Base-by-base conservation (phyloP, 2,329 filamentous ascomycete genomes). In the Hypoxylon sp. region DNA sequence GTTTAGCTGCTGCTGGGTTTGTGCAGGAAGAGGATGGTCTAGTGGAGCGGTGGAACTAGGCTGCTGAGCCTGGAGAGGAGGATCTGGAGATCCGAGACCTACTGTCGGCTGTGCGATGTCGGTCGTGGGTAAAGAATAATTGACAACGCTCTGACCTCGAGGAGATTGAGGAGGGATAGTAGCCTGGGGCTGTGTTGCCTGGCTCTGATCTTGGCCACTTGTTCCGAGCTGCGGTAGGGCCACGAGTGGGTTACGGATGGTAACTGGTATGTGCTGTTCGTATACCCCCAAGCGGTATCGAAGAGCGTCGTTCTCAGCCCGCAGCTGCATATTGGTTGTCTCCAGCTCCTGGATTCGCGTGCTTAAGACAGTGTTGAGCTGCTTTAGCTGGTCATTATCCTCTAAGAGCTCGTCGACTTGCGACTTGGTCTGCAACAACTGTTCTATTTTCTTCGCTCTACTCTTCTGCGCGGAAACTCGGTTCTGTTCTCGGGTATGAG, bases 401-500 rank as follows among this genome's bases (percentile, higher is more conserved):
- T 46, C 41, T 12, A 30, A n/a, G 3, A 62, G 30, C 1, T 2
- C 3, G 8, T 32, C n/a, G 4, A 29, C 57, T 1, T 41, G 19
- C 2, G 12, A 11, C 46, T 43, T n/a, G 3, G 62, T 56, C 2
- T 9, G n/a, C 0, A 48, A 27, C 1, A 68, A 55, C 1, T 51
- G 34, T 6, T 37, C 32, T 1, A 50, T 30, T 34, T 65, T 68
- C 34, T 34, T 53, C n/a, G 34, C 19, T 2, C 65, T 62, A n/a
- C 65, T 68, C 23, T 43, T 51, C 12, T 29, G 46, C 5, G 65
- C 65, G 4, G 65, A 68, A 2, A 51, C 34, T 0, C 58, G 46
- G 27, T 68, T 68, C 50, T 65, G 62, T 7, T 51, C 23, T 1
- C 62, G 30, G 0, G 46, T 59, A 2, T 68, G 65, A 0, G 55